Percentiles rank a stretch among this genome's conserved stretches.
Conservation (phyloP, 2,329 filamentous ascomycete genomes). For the Passalora sequoiae region DNA sequence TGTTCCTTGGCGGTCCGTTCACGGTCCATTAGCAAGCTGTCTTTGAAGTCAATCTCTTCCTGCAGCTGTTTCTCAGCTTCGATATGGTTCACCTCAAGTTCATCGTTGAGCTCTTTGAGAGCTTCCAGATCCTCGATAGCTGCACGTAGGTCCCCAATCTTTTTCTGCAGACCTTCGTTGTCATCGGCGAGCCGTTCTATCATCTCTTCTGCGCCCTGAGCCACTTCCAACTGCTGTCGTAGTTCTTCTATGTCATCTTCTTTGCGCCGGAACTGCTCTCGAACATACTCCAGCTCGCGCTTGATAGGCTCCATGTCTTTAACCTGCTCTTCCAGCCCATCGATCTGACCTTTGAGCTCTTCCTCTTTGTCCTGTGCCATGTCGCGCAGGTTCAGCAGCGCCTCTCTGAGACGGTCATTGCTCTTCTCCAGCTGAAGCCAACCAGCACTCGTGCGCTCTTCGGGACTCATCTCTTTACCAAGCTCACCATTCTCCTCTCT, state of each 20-base stretch:
- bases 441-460: slow-evolving; percentile 78
- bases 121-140: slow-evolving; percentile 83
- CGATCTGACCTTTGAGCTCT: slow-evolving; percentile 64
- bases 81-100: slow-evolving; percentile 87
- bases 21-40: slow-evolving; percentile 78
- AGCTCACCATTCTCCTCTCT: slow-evolving; percentile 82
- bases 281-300: slow-evolving; percentile 62
- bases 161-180: slow-evolving; percentile 76
- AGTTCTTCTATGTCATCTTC: slow-evolving; percentile 78
- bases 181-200: slow-evolving; percentile 86
- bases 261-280: slow-evolving; percentile 66
- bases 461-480: slow-evolving; percentile 75
- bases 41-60: slow-evolving; percentile 85
- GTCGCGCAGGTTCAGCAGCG: slow-evolving; percentile 76
- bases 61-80: slow-evolving; percentile 93
- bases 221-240: slow-evolving; percentile 83
- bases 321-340: slow-evolving; percentile 37
- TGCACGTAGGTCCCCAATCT: slow-evolving; percentile 74
- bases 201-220: slow-evolving; percentile 84
- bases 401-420: slow-evolving; percentile 81
- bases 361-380: slow-evolving; percentile 79
- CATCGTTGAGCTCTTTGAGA: slow-evolving; percentile 87
- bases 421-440: slow-evolving; percentile 90
- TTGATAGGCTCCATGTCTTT: slow-evolving; percentile 39
- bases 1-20: slow-evolving; percentile 67